Conservation (phyloP, 768 basidiomycete genomes). For the Hypsizygus marmoreus region DNA sequence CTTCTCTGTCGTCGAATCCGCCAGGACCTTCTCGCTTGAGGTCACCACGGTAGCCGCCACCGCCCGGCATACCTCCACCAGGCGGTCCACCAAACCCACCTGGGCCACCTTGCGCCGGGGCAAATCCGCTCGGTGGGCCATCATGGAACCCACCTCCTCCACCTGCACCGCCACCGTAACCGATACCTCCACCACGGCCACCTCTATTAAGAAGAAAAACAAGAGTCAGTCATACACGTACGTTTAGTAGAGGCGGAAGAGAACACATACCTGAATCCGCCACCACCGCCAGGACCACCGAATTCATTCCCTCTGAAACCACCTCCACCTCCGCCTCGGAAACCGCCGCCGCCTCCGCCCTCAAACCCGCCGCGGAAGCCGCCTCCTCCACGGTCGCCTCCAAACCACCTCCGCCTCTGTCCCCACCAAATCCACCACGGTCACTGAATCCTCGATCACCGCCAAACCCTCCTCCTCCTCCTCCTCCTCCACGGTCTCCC, state of each 20-base stretch:
- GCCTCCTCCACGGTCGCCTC: conserved; percentile 35
- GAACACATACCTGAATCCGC: conserved; percentile 42
- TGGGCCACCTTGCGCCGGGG: conserved; percentile 25
- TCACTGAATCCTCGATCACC: conserved; percentile 45
- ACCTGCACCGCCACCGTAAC: conserved; percentile 38
- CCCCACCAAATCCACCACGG: conserved; percentile 34
- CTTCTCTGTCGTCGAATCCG: conserved; percentile 81
- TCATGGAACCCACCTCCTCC: conserved; percentile 48
- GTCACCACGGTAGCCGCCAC: conserved; percentile 67
- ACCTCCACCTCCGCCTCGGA: conserved; percentile 42
- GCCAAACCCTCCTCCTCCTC: conserved; percentile 37
- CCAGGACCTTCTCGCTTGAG: conserved; percentile 79
- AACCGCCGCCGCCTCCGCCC: conserved; percentile 42
- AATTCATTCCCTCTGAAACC: conserved; percentile 50
- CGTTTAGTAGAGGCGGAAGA: too few species aligned
- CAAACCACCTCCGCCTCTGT: conserved; percentile 50
- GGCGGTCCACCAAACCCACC: conserved; percentile 46
- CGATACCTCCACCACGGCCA: conserved; percentile 44
- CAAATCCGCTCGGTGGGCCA: conserved; percentile 53
- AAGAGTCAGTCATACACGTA: too few species aligned
- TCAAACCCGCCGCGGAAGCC: conserved; percentile 34
- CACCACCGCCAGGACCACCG: conserved; percentile 43
- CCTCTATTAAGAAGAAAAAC: conserved; percentile 45
- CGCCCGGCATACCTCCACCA: conserved; percentile 43
- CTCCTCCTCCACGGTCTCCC: conserved; percentile 40